These are phyloP conservation scores for Neofusicoccum ribis DNA, from an alignment of 2,329 filamentous ascomycete species.

Conservation along the genomic window DNA sequence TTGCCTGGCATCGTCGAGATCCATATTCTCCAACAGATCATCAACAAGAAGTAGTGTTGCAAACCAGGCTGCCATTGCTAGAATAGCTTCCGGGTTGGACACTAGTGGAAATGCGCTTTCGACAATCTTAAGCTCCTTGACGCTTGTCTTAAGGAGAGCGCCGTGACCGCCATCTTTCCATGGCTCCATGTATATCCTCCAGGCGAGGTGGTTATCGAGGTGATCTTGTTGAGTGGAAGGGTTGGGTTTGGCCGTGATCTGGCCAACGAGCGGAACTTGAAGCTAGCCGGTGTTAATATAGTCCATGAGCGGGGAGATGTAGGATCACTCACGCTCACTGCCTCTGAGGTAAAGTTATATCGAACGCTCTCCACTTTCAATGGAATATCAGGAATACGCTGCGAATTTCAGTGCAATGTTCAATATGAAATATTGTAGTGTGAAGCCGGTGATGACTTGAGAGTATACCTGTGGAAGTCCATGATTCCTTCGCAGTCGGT, in stretches of 20 bases:
- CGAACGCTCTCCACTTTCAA: no score
- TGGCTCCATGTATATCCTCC: neutral
- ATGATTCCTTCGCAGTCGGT: no score
- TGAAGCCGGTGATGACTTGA: no score
- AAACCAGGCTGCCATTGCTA: conserved; percentile 7
- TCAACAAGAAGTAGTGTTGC: neutral
- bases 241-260: neutral
- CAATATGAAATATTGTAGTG: no score
- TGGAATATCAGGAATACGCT: no score
- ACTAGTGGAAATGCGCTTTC: neutral
- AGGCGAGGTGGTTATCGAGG: neutral
- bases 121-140: neutral
- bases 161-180: neutral
- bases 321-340: no score
- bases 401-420: no score
- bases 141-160: neutral
- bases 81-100: neutral
- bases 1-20: neutral
- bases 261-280: neutral
- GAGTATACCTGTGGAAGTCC: no score
- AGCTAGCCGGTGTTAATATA: neutral
- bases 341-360: no score
- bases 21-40: neutral
- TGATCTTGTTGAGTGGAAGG: neutral
- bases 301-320: no score